Evolutionary conservation across 139 green algal genomes (phyloP), one percentile per base, ranked within the genome.

Genomic region (Chlamydomonas applanata): DNA sequence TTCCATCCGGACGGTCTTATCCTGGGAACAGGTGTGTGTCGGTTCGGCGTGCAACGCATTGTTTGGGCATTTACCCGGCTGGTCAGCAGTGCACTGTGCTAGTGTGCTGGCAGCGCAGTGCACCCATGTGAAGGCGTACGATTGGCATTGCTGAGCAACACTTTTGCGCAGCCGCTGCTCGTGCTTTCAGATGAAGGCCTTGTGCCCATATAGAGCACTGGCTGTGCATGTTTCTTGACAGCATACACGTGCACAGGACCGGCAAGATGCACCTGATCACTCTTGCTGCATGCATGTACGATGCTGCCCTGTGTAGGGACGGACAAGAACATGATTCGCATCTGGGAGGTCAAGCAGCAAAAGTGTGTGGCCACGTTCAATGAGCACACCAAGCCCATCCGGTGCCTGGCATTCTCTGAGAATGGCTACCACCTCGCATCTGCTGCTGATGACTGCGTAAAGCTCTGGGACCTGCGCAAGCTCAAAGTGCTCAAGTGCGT

Each of bases 391-490:
- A 85, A 83, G 22, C 53, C 84, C 24, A 82, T 98, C 20, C 84
- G 75, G 11, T 67, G 65, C 32, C 79, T 98, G 13, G 86, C 80
- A 30, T 98, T 98, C 81, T 92, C 79, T 25, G 94, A 98, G 73
- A 98, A 98, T 76, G 95, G 92, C 17, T 98, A 97, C 86, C 93
- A 93, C 85, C 79, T 98, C 79, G 94, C 95, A 2, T 88, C 88
- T 7, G 83, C 86, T 11, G 86, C 86, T 9, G 68, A 76, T 22
- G 91, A 97, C 63, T 89, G 91, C 61, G 87, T 98, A 27, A 97
- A 97, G 88, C 73, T 99, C 36, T 99, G 96, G 96, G 96, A 99
- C 79, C 89, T 99, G 70, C 89, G 96, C 46, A 99, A 99, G 88
- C 87, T 97, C 30, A 91, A 90, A 69, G 94, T 93, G 78, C 89